Evolutionary conservation across 768 basidiomycete genomes (phyloP), one percentile per base, ranked within the genome.

Genomic region (Pleurotus tuoliensis): DNA sequence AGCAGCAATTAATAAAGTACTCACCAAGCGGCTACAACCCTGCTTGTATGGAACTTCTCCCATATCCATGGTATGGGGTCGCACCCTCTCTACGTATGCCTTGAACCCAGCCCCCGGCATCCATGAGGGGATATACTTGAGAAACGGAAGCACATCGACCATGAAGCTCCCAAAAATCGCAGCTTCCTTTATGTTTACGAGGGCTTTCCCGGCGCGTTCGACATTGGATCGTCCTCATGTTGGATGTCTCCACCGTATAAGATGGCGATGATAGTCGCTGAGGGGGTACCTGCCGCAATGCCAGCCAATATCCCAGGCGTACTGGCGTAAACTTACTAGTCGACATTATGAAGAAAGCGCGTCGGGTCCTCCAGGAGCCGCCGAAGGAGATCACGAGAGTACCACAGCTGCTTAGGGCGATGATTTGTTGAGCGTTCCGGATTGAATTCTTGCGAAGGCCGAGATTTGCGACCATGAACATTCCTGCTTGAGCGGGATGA

Each of bases 361-460:
- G 73, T 68, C 11, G 76, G 77, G 1, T 63, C 60, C 8, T 72
- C 69, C 3, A 72, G 61, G 6, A 75, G 60, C 13, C 64, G 64
- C 6, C 57, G 61, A 20, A 78, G 61, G 16, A 78, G 63, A 37
- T 66, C 62, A 11, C 70, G 64, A 57, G 60, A 27, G 24, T 24
- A 24, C 24, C 24, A 24, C 24, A 24, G 24, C 24, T 24, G 24
- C 24, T 24, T 24, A 24, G 69, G 62, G 39, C 69, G 66, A 56
- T 74, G 74, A 6, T 67, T 57, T 15, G 54, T 50, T 1, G 67
- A 61, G 1, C 72, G 71, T 24, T 64, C 62, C 1, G 65, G 60
- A 50, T 74, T 71, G 58, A 80, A 75, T 53, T 78, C 71, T 46
- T 74, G 64, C 37, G n/a, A n/a, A n/a, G n/a, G n/a, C n/a, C n/a